Base-by-base conservation (phyloP, 2,329 filamentous ascomycete genomes). In the Aureobasidium pullulans region DNA sequence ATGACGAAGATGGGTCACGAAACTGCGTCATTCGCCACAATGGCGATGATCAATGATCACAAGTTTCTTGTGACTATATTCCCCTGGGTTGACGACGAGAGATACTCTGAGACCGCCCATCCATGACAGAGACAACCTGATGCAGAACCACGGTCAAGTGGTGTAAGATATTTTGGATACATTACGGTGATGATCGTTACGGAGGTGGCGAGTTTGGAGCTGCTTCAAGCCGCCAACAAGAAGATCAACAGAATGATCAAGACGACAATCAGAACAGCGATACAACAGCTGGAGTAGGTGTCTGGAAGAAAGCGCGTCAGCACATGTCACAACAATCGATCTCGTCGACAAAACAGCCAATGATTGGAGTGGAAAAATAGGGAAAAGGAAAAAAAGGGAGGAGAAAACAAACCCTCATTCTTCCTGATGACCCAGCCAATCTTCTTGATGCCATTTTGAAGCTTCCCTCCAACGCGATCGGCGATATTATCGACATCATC, bases 371-470 rank as follows among this genome's bases (percentile, higher is more conserved):
- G 23, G 16, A 31, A 23, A 23, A 46, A 28, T 9, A 11, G 5
- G 28, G 10, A 28, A 43, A 19, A 32, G 23, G n/a, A 28, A 23
- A 11, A 16, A 11, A 7, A 11, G 36, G 37, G n/a, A 19, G 19
- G 19, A 23, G 16, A 46, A 37, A 23, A 42, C n/a, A 48, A 61
- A 77, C 96, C 94, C 81, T 99, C 94, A 73, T 96, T 97, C 75
- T 86, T 83, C 72, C 86, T 83, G 68, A 96, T 89, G 61, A 99
- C 87, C 73, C 88, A 84, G 64, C 86, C 84, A 67, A 99, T 84
- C 76, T 89, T 93, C 75, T 89, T 87, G 78, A 97, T 84, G 19
- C 94, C 94, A 59, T 81, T 90, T 76, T 90, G 85, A 68, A 99
- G 75, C 70, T 94, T 86, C 1, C 90, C 89, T 13, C 90, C 89